These are phyloP conservation scores for Usnea hakonensis DNA, from an alignment of 495 filamentous ascomycete genomes.

Conservation along the genomic window DNA sequence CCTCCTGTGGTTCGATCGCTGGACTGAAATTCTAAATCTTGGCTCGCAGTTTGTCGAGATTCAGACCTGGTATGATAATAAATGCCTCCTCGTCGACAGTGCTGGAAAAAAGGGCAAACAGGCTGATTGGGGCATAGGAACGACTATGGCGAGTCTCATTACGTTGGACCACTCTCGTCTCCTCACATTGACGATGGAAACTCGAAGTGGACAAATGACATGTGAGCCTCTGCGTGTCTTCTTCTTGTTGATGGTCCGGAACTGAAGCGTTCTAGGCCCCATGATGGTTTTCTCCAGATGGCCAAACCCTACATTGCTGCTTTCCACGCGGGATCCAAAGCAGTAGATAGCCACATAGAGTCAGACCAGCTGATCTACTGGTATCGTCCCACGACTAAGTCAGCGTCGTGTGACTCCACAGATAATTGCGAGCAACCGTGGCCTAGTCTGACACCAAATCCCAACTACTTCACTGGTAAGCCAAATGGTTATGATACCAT, in stretches of 20 bases:
- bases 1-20: conserved; percentile 65
- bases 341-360: conserved; percentile 32
- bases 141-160: conserved; percentile 70
- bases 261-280: conserved; percentile 31
- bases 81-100: conserved; percentile 32
- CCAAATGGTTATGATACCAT: conserved; percentile 49
- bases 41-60: conserved; percentile 60
- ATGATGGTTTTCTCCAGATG: conserved; percentile 48
- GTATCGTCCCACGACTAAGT: conserved; percentile 49
- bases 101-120: background rate
- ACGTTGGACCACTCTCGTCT: conserved; percentile 53
- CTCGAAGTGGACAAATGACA: conserved; percentile 55
- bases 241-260: conserved; percentile 42
- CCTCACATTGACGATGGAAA: conserved; percentile 51
- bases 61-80: conserved; percentile 5
- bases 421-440: conserved; percentile 43
- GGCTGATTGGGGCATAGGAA: conserved; percentile 48
- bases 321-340: conserved; percentile 39
- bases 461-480: conserved; percentile 50
- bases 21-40: conserved; percentile 58
- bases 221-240: conserved; percentile 32
- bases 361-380: conserved; percentile 51
- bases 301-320: conserved; percentile 58
- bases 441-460: conserved; percentile 35
- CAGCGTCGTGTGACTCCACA: conserved; percentile 34